A percentile compares a stretch with the other conserved stretches of the same genome.
These are phyloP conservation scores for Pyracantha coccinea DNA, from an alignment of 331 rosid species.

Conservation along the genomic window DNA sequence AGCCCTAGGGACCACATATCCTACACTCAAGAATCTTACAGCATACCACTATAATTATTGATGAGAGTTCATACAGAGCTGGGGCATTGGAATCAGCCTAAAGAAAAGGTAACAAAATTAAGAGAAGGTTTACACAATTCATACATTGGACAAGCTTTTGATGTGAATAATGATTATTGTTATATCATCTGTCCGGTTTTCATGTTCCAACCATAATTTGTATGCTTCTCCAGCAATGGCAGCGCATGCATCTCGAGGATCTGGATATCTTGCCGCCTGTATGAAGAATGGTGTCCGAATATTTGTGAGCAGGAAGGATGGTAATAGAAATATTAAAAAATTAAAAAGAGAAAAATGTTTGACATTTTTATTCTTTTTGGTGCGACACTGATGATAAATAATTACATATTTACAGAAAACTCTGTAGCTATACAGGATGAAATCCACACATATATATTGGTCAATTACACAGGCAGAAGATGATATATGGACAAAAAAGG, in stretches of 20 bases:
- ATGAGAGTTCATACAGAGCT: background rate
- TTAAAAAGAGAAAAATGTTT: background rate
- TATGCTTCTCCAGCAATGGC: conserved; percentile 95
- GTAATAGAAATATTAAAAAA: background rate
- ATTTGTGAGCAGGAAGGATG: background rate
- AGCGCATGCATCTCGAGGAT: conserved; percentile 96
- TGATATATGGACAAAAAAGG: background rate
- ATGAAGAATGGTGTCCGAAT: conserved; percentile 10
- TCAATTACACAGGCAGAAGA: background rate
- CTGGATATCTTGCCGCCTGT: conserved; percentile 79
- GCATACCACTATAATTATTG: background rate
- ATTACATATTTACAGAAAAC: no score
- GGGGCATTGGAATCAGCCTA: background rate
- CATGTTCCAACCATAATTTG: conserved; percentile 81
- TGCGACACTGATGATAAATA: background rate
- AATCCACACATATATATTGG: background rate
- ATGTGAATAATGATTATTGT: conserved; percentile 84
- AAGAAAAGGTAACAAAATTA: background rate
- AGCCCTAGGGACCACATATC: background rate
- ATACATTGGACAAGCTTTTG: conserved; percentile 78
- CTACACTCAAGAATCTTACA: background rate
- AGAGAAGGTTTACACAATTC: conserved; percentile 9
- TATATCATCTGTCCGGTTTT: conserved; percentile 91
- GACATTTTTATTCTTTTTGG: background rate
- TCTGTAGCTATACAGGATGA: background rate